Percentiles rank a stretch among this genome's conserved stretches.
phyloP scores from a whole-genome alignment of 1,139 yeast genomes.

The Nakaseomyces delphensis region DNA sequence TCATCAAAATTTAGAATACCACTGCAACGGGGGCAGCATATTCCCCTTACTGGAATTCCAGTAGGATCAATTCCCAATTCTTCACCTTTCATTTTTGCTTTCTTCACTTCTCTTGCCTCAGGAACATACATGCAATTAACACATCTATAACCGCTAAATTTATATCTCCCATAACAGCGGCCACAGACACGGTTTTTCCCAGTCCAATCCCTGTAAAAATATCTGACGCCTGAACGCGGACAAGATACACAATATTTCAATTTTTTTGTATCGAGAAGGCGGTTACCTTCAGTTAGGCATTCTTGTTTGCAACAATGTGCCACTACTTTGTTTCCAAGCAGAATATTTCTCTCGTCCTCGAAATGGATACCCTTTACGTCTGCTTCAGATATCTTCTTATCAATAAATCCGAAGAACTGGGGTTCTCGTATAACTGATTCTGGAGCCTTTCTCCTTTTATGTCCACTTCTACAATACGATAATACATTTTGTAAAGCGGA shows the following conservation, averaged over 20 bases:
- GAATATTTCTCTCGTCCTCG: slow-evolving; percentile 13
- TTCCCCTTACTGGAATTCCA: slow-evolving; percentile 14
- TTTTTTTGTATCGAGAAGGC: slow-evolving; percentile 12
- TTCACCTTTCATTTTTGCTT: slow-evolving; percentile 15
- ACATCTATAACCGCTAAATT: slow-evolving; percentile 22
- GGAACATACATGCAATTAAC: slow-evolving; percentile 22
- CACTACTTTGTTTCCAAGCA: slow-evolving; percentile 21
- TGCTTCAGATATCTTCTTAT: slow-evolving; percentile 14
- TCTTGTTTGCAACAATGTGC: slow-evolving; percentile 14
- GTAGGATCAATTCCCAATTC: slow-evolving; percentile 8
- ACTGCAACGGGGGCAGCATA: slow-evolving; percentile 18
- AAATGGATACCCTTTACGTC: slow-evolving; percentile 17
- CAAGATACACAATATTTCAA: slow-evolving; percentile 23
- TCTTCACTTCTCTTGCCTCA: slow-evolving; percentile 21
- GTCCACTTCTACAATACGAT: slow-evolving; percentile 22
- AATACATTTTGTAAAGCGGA: slow-evolving; percentile 21
- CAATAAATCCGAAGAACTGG: slow-evolving; percentile 19
- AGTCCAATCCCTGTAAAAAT: slow-evolving; percentile 24
- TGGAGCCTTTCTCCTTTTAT: slow-evolving; percentile 17
- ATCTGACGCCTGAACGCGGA: slow-evolving; percentile 20
- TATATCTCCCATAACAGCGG: slow-evolving; percentile 23
- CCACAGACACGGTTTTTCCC: slow-evolving; percentile 21
- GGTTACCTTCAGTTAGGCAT: slow-evolving; percentile 18
- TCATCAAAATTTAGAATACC: slow-evolving; percentile 20
- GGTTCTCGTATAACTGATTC: slow-evolving; percentile 15